A percentile compares a stretch with the other conserved stretches of the same genome.
Conservation (phyloP, 2,329 filamentous ascomycete species). For the Trichoderma harzianum region DNA sequence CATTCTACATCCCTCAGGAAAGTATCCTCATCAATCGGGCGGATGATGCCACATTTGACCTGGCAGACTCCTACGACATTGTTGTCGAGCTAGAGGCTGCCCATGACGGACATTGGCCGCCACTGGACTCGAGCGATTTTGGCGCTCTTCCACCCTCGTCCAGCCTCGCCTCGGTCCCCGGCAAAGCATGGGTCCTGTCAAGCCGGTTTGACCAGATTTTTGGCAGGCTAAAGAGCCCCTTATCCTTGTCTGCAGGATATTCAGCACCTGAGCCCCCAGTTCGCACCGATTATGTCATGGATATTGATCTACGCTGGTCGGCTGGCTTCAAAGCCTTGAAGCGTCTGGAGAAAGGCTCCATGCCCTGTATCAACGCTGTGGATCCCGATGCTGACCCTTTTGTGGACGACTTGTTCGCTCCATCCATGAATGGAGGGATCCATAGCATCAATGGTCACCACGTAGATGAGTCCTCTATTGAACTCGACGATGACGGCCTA, state of each 20-base stretch:
- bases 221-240: slow-evolving; percentile 38
- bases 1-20: slow-evolving; percentile 52
- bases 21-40: slow-evolving; percentile 48
- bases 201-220: slow-evolving; percentile 42
- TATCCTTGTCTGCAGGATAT: slow-evolving; percentile 29
- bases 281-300: slow-evolving; percentile 46
- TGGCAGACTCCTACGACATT: slow-evolving; percentile 50
- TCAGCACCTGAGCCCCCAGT: slow-evolving; percentile 24
- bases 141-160: slow-evolving; percentile 26
- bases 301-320: slow-evolving; percentile 48
- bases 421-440: slow-evolving; percentile 21
- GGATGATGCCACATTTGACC: slow-evolving; percentile 45
- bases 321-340: slow-evolving; percentile 37
- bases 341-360: slow-evolving; percentile 40
- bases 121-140: slow-evolving; percentile 39
- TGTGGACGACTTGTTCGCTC: slow-evolving; percentile 25
- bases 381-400: slow-evolving; percentile 33
- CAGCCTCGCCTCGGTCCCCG: slow-evolving; percentile 22
- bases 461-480: slow-evolving; percentile 33
- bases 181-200: slow-evolving; percentile 38
- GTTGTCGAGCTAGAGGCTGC: slow-evolving; percentile 52
- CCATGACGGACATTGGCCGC: slow-evolving; percentile 51
- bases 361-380: slow-evolving; percentile 43
- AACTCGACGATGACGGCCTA: slow-evolving; percentile 41
- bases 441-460: slow-evolving; percentile 23